Conservation (phyloP, 2,329 filamentous ascomycete species). For the Pezizomycotina sp. region DNA sequence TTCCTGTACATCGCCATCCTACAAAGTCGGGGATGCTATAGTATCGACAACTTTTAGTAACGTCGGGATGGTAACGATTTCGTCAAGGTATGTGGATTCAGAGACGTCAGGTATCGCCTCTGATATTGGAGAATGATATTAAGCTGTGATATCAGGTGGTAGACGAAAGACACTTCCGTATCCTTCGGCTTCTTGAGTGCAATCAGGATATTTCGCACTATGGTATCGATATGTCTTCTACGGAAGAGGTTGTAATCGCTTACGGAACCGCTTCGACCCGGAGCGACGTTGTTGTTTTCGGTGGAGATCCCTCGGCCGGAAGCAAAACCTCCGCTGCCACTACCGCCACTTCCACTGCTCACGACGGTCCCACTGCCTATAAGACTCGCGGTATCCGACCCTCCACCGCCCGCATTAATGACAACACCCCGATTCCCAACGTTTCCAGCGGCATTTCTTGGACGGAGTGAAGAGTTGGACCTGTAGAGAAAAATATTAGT, state of each 20-base stretch:
- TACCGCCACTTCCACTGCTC: too few relatives aligned
- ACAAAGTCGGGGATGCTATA: conserved; percentile 18
- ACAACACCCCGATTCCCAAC: too few relatives aligned
- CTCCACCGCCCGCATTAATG: too few relatives aligned
- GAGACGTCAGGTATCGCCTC: conserved; percentile 19
- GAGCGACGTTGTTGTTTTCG: too few relatives aligned
- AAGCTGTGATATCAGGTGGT: conserved; percentile 19
- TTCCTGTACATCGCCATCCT: conserved; percentile 16
- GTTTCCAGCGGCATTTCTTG: too few relatives aligned
- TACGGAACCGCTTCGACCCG: conserved; percentile 13
- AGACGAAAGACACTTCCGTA: conserved; percentile 17
- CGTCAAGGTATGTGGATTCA: conserved; percentile 17
- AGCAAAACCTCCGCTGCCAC: too few relatives aligned
- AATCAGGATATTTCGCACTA: conserved; percentile 19
- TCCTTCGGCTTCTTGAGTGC: conserved; percentile 17
- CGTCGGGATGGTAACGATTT: conserved; percentile 18
- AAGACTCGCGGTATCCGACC: too few relatives aligned
- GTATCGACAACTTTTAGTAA: conserved; percentile 18
- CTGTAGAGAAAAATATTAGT: too few relatives aligned
- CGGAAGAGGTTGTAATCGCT: conserved; percentile 19
- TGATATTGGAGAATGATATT: conserved; percentile 18
- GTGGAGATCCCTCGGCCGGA: too few relatives aligned
- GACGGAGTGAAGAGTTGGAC: too few relatives aligned
- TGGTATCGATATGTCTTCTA: conserved; percentile 19
- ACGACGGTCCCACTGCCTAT: too few relatives aligned